Evolutionary conservation across 129 eudicot species (phyloP), one percentile per base, ranked within the genome.

Genomic region (Rutidosis leptorrhynchoides): DNA sequence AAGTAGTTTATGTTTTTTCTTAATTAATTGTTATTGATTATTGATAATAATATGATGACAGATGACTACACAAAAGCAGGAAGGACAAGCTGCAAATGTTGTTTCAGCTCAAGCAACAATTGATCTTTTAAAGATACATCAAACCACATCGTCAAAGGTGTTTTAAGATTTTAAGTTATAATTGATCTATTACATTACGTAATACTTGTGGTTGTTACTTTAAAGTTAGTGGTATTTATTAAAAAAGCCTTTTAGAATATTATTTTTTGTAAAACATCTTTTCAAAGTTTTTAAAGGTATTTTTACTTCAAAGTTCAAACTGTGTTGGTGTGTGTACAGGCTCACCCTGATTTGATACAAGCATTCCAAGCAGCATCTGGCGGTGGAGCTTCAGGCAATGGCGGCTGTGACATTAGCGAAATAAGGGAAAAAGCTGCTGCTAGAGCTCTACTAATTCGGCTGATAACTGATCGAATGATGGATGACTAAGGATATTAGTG

Each of bases 371-470:
- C 85, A 1, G 98, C 86, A 1, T 78, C 90, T 16, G 82, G 56
- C 1, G 76, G 83, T 43, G 84, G 86, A 25, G 82, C 86, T 22
- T 78, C 94, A 6, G 81, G 83, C 1, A 80, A 72, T 12, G 58
- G 79, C 5, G 62, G 73, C 46, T 65, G 53, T 26, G 52, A 61
- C 16, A 29, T 77, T 2, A 10, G 84, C 5, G 98, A 85, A 32
- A 86, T 70, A 7, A 80, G 91, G 64, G 88, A 92, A 74, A 88
- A 88, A 75, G 98, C 98, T 5, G 98, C 96, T 9, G 98, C 98
- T 30, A 80, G 83, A 67, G 96, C 91, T 4, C 83, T 85, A 2
- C 17, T 78, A 51, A 68, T 82, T 56, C 89, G 95, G 15, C 88
- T n/a, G n/a, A n/a, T n/a, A n/a, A n/a, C n/a, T n/a, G n/a, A n/a